These are phyloP conservation scores for Diaporthe ampelina DNA, from an alignment of 2,329 filamentous ascomycete species.

Conservation along the genomic window DNA sequence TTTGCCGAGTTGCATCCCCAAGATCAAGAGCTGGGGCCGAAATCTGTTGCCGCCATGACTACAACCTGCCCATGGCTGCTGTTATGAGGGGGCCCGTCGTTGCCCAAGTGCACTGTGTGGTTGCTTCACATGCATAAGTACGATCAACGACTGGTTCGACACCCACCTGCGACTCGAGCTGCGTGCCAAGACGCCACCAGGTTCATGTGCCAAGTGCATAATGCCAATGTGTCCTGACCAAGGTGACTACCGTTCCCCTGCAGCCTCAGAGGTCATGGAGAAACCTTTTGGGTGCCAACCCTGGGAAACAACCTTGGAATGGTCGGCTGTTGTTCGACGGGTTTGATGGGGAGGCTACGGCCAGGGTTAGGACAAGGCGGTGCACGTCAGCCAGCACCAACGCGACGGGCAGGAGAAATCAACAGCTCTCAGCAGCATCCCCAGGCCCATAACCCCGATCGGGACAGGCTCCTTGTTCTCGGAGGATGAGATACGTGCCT, in stretches of 20 bases:
- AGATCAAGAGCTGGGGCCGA: neutral
- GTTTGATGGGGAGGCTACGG: neutral
- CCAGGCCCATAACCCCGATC: neutral
- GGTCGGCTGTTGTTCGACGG: neutral
- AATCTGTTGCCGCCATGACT: neutral
- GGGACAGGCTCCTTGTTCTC: neutral
- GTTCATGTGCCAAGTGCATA: too few relatives aligned
- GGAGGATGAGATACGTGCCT: too few relatives aligned
- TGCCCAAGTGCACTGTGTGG: too few relatives aligned
- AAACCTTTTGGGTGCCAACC: neutral
- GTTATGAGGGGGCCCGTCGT: too few relatives aligned
- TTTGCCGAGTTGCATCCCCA: neutral
- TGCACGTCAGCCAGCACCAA: neutral
- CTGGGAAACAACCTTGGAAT: too few relatives aligned
- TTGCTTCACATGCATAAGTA: neutral
- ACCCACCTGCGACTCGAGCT: neutral
- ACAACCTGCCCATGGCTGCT: neutral
- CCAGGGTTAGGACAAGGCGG: conserved; percentile 20
- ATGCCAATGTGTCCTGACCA: neutral
- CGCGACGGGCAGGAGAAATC: neutral
- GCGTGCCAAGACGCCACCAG: neutral
- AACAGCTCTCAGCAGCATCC: neutral
- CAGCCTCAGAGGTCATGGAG: too few relatives aligned
- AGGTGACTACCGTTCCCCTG: neutral
- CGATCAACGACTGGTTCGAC: neutral